Conservation (phyloP, 1,284 basidiomycete species). For the Melampsora abietis-canadensis region DNA sequence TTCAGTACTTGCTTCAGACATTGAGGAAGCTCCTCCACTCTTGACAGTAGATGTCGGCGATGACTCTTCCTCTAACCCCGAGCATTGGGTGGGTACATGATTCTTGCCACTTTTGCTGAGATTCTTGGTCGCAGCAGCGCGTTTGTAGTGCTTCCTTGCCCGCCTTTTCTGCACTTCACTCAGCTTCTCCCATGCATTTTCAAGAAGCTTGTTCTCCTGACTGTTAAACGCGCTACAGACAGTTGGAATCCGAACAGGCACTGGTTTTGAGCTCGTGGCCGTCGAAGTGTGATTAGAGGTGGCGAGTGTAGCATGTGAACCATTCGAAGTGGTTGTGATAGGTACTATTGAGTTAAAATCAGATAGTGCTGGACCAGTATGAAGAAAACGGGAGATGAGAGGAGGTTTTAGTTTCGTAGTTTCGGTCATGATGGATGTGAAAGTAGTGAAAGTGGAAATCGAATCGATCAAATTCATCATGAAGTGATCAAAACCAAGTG, state of each 20-base stretch:
- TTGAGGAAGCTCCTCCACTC: background rate
- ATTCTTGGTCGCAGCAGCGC: background rate
- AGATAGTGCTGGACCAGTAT: slow-evolving; percentile 29
- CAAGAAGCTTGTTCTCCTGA: slow-evolving; percentile 12
- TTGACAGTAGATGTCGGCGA: background rate
- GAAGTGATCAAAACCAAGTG: no score
- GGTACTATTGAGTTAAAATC: slow-evolving; percentile 37
- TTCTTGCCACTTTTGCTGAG: background rate
- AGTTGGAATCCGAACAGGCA: slow-evolving; percentile 10
- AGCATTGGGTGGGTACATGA: background rate
- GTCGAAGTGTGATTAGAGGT: background rate
- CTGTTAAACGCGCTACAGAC: slow-evolving; percentile 32
- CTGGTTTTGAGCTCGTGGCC: background rate
- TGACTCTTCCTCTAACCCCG: background rate
- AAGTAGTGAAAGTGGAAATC: no score
- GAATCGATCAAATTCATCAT: no score
- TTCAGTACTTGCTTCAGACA: no score
- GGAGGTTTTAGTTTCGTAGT: background rate
- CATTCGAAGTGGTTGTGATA: background rate
- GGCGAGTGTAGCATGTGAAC: background rate
- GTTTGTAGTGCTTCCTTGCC: background rate
- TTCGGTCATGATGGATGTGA: no score
- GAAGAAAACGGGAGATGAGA: slow-evolving; percentile 33
- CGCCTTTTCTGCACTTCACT: slow-evolving; percentile 8
- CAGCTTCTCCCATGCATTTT: background rate